These are phyloP conservation scores for Rhodotorula toruloides DNA, from an alignment of 768 basidiomycete species.

Conservation along the genomic window DNA sequence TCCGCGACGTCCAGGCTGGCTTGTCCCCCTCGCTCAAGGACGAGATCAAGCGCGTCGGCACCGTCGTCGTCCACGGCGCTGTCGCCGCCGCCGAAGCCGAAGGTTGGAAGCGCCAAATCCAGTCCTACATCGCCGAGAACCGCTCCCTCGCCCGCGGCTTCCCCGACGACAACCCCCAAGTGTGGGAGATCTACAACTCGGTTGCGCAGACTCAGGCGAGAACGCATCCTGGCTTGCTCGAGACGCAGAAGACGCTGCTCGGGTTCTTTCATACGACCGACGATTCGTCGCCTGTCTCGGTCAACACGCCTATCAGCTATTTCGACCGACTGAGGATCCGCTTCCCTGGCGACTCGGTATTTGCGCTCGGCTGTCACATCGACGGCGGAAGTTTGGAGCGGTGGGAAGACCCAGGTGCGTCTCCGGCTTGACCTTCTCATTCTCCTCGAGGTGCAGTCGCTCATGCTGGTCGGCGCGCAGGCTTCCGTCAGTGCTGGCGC, in stretches of 20 bases:
- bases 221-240: conserved; percentile 58
- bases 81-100: conserved; percentile 50
- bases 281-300: conserved; percentile 50
- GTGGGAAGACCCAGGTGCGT: conserved; percentile 55
- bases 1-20: conserved; percentile 30
- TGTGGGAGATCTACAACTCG: conserved; percentile 69
- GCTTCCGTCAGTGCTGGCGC: background rate
- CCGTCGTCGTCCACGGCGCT: conserved; percentile 58
- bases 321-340: conserved; percentile 71
- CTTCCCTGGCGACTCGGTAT: conserved; percentile 63
- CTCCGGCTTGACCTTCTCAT: background rate
- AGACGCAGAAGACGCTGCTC: conserved; percentile 57
- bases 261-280: conserved; percentile 44
- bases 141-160: conserved; percentile 39
- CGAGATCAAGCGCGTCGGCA: conserved; percentile 51
- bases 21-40: conserved; percentile 4
- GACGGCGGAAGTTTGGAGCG: conserved; percentile 69
- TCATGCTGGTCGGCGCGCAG: conserved; percentile 44
- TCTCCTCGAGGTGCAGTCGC: too few relatives aligned
- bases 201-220: conserved; percentile 62
- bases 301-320: conserved; percentile 64
- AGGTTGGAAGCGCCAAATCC: conserved; percentile 51
- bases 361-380: conserved; percentile 50
- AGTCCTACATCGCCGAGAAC: conserved; percentile 42
- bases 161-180: conserved; percentile 47